phyloP scores from a whole-genome alignment of 1,284 basidiomycete species.

The Meira nashicola region DNA sequence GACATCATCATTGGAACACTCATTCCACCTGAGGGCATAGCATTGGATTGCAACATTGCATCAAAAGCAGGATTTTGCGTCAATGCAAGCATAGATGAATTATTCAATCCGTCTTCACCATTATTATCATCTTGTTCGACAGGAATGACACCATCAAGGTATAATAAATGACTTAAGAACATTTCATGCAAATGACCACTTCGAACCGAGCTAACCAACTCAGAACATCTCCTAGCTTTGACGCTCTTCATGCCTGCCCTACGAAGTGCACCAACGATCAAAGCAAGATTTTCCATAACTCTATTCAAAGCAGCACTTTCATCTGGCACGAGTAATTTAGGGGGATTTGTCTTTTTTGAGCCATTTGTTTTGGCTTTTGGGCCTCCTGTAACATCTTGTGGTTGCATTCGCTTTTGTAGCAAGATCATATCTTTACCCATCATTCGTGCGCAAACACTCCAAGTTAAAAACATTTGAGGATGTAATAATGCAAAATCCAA shows the following conservation, averaged over 20 bases:
- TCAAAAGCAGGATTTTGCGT: too few species aligned
- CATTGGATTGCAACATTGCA: too few species aligned
- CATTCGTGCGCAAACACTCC: slow-evolving; percentile 12
- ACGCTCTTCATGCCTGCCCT: slow-evolving; percentile 13
- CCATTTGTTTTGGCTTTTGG: neutral
- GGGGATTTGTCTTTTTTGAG: neutral
- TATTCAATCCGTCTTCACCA: neutral
- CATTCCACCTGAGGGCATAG: too few species aligned
- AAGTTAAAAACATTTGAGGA: slow-evolving; percentile 16
- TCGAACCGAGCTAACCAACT: slow-evolving; percentile 13
- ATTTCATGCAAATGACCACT: slow-evolving; percentile 14
- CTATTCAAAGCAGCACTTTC: slow-evolving; percentile 2
- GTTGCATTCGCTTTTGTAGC: neutral
- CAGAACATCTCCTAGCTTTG: slow-evolving; percentile 12
- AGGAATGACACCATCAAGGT: slow-evolving; percentile 18
- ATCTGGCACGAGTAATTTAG: neutral
- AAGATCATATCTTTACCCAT: slow-evolving; percentile 8
- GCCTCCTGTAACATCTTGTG: neutral
- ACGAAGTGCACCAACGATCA: slow-evolving; percentile 14
- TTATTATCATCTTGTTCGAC: slow-evolving; percentile 13
- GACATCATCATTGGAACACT: too few species aligned
- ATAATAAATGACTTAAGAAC: slow-evolving; percentile 15
- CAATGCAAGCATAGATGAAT: neutral
- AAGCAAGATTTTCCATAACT: slow-evolving; percentile 10
- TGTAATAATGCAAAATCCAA: slow-evolving; percentile 19